These are phyloP conservation scores for Picea sitchensis DNA, from an alignment of 75 land plant species.

Conservation along the genomic window DNA sequence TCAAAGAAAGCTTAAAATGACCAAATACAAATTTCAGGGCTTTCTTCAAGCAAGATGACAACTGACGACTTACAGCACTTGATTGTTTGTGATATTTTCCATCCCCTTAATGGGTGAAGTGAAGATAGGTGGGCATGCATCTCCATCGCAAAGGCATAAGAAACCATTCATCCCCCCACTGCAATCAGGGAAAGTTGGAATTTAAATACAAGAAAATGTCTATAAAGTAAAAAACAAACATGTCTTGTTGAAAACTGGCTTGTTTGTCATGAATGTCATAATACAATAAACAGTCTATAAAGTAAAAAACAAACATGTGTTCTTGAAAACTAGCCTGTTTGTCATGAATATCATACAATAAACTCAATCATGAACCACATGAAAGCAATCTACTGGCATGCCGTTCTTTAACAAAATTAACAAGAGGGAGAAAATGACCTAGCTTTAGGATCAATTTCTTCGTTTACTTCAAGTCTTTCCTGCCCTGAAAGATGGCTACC, in stretches of 20 bases:
- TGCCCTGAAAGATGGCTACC: neutral
- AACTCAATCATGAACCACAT: neutral
- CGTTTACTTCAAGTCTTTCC: neutral
- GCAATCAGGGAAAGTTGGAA: neutral
- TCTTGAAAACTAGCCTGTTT: too few relatives aligned
- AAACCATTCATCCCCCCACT: slow-evolving; percentile 98
- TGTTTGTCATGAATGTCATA: too few relatives aligned
- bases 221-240: too few relatives aligned
- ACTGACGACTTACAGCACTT: slow-evolving; percentile 48
- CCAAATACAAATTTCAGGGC: neutral
- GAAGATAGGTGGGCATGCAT: slow-evolving; percentile 78
- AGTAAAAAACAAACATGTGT: too few relatives aligned
- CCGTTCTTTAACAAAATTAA: too few relatives aligned
- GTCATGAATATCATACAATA: neutral
- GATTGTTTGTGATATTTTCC: slow-evolving; percentile 83
- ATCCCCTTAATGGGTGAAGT: slow-evolving; percentile 73
- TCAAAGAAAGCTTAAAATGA: too few relatives aligned
- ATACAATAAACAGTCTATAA: neutral
- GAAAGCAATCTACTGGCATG: too few relatives aligned
- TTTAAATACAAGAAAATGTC: too few relatives aligned
- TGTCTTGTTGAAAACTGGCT: too few relatives aligned
- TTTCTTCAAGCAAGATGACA: neutral
- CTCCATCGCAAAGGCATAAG: slow-evolving; percentile 63
- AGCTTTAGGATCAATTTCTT: neutral
- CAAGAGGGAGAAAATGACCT: neutral